A percentile compares a stretch with the other conserved stretches of the same genome.
phyloP scores from a whole-genome alignment of 805 yeast genomes.

The Candida quercuum region DNA sequence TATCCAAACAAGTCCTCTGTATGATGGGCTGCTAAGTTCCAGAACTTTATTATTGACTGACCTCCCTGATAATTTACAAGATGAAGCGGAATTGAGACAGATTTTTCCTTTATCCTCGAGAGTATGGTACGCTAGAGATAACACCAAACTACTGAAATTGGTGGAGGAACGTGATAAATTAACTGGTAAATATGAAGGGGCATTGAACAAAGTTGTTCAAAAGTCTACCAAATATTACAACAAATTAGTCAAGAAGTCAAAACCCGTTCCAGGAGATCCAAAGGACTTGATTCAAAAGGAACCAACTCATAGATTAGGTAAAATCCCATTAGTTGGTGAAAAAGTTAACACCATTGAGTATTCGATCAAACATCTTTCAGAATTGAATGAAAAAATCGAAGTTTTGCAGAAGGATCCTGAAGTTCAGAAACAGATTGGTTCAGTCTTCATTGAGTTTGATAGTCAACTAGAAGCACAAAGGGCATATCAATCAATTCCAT shows the following conservation, averaged over 20 bases:
- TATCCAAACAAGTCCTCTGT: slow-evolving; percentile 65
- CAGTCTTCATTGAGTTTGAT: slow-evolving; percentile 77
- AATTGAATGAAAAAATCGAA: slow-evolving; percentile 61
- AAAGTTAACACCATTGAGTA: slow-evolving; percentile 83
- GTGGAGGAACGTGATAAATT: slow-evolving; percentile 61
- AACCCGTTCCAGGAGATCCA: slow-evolving; percentile 46
- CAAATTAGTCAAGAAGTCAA: slow-evolving; percentile 54
- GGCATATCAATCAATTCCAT: slow-evolving; percentile 79
- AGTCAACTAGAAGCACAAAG: slow-evolving; percentile 83
- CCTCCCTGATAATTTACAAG: slow-evolving; percentile 38
- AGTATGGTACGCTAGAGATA: slow-evolving; percentile 61
- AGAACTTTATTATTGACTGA: slow-evolving; percentile 72
- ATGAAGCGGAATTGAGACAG: slow-evolving; percentile 46
- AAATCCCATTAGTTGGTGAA: slow-evolving; percentile 62
- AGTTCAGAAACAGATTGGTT: slow-evolving; percentile 45
- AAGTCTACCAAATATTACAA: slow-evolving; percentile 53
- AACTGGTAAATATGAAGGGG: slow-evolving; percentile 55
- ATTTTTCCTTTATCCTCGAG: slow-evolving; percentile 59
- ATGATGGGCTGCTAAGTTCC: slow-evolving; percentile 63
- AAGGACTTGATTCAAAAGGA: slow-evolving; percentile 74
- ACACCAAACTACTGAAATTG: slow-evolving; percentile 47
- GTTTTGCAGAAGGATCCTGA: slow-evolving; percentile 49
- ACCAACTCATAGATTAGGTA: slow-evolving; percentile 72
- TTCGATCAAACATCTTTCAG: slow-evolving; percentile 60
- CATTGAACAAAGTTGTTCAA: slow-evolving; percentile 53